Evolutionary conservation across 2,329 filamentous ascomycete genomes (phyloP), one percentile per base, ranked within the genome.

Genomic region (Aureobasidium subglaciale): DNA sequence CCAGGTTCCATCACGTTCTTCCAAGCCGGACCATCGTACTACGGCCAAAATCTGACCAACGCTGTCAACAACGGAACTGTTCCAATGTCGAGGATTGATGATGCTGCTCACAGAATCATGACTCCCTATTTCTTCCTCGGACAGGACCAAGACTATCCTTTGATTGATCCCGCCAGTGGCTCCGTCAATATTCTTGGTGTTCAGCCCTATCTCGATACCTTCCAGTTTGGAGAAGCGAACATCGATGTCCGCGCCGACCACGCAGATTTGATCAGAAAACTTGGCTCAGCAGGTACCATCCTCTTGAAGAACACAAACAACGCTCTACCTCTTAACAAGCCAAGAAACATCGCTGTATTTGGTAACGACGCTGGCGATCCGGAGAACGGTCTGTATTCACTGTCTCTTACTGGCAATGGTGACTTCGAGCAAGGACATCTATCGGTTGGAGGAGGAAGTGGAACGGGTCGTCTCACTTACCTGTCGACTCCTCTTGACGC

Each of bases 301-400:
- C 63, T 84, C 22, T 66, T 84, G 24, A 92, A 91, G 70, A 82
- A 87, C 57, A 77, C 77, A 15, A 77, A 81, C 48, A 74, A 82
- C 3, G 73, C 75, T 1, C 58, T 84, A 5, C 81, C 81, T 1
- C 65, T 83, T 1, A 63, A 76, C n/a, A 75, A 75, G 29, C 69
- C 71, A 2, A 65, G 64, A 6, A 70, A 67, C 54, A 58, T 73
- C 9, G 68, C 64, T 43, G 64, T 73, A 18, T 72, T 70, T 50
- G 70, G 71, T 6, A 71, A 71, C 29, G 70, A 72, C 55, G 70
- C 71, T 2, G 61, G 63, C 24, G 61, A 73, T 41, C 62, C 67
- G 63, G 77, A 81, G 60, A 72, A 73, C 18, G 83, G 83, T 15
- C 68, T 71, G 15, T 73, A 73, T 41, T 66, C 57, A 57, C 11